phyloP scores from a whole-genome alignment of 768 basidiomycete genomes.

The Psilocybe sp. region DNA sequence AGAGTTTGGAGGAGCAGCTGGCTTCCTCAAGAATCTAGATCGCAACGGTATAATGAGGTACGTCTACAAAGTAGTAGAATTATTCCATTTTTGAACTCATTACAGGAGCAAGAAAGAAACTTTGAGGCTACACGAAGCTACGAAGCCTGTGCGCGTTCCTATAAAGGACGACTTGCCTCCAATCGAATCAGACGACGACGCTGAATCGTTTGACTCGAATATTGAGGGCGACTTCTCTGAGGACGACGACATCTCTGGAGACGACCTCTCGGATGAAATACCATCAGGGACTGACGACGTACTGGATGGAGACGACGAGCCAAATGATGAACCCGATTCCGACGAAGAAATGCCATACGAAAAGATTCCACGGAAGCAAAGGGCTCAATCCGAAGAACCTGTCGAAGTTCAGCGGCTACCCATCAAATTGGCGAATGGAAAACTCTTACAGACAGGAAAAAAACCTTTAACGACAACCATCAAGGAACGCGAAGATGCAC shows the following conservation, averaged over 20 bases:
- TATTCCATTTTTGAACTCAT: neutral
- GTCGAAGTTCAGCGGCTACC: slow-evolving; percentile 65
- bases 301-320: neutral
- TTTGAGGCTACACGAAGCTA: slow-evolving; percentile 61
- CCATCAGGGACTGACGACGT: neutral
- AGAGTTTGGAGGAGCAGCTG: slow-evolving; percentile 57
- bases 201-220: slow-evolving; percentile 44
- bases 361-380: slow-evolving; percentile 50
- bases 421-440: slow-evolving; percentile 83
- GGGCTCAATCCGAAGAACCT: slow-evolving; percentile 39
- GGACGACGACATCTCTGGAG: slow-evolving; percentile 12
- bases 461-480: slow-evolving; percentile 21
- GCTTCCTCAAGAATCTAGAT: slow-evolving; percentile 74
- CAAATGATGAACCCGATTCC: slow-evolving; percentile 34
- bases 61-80: slow-evolving; percentile 4
- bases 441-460: slow-evolving; percentile 58
- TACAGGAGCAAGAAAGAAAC: slow-evolving; percentile 84
- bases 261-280: slow-evolving; percentile 14
- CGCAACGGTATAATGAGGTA: slow-evolving; percentile 81
- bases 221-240: slow-evolving; percentile 30
- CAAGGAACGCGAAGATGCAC: slow-evolving; percentile 20
- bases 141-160: slow-evolving; percentile 50
- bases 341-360: slow-evolving; percentile 81
- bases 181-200: slow-evolving; percentile 58
- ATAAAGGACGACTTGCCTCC: slow-evolving; percentile 63